Evolutionary conservation across 352 stramenopile genomes (phyloP).

Genomic region (Globisporangium canariense): DNA sequence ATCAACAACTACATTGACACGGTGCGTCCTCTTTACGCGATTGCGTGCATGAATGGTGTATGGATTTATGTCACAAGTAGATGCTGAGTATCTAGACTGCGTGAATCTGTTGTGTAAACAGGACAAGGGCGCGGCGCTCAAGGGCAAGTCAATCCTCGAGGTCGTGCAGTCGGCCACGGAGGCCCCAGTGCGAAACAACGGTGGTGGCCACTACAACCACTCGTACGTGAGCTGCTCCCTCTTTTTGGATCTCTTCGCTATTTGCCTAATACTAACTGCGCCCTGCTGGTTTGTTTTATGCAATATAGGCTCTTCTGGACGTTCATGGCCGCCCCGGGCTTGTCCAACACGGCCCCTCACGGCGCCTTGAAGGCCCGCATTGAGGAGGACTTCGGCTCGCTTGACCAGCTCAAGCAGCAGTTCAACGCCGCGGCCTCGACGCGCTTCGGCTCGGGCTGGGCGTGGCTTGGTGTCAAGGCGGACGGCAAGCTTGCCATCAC

Average conservation of each 20-base stretch:
- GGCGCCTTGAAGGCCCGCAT: slow-evolving; percentile 83
- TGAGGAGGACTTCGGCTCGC: slow-evolving; percentile 88
- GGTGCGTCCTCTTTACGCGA: slow-evolving; percentile 23
- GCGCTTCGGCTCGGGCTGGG: slow-evolving; percentile 90
- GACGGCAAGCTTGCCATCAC: slow-evolving; percentile 94
- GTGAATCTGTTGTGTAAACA: slow-evolving; percentile 9
- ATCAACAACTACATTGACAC: slow-evolving; percentile 86
- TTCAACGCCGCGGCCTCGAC: slow-evolving; percentile 87
- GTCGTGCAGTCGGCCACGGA: slow-evolving; percentile 72
- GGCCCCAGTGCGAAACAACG: slow-evolving; percentile 80
- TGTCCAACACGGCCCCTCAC: slow-evolving; percentile 75
- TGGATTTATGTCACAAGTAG: neutral
- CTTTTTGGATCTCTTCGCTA: neutral
- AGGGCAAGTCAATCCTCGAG: slow-evolving; percentile 82
- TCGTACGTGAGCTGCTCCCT: slow-evolving; percentile 29
- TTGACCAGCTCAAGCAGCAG: slow-evolving; percentile 87
- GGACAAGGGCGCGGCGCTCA: slow-evolving; percentile 65
- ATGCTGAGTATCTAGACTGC: neutral
- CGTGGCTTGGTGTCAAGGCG: slow-evolving; percentile 83
- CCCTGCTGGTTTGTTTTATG: neutral
- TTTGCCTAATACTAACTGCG: too few relatives aligned
- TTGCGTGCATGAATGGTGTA: neutral
- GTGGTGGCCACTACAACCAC: slow-evolving; percentile 84
- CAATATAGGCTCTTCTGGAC: slow-evolving; percentile 88
- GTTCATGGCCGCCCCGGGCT: slow-evolving; percentile 83